These are phyloP conservation scores for Panellus pusillus DNA, from an alignment of 768 basidiomycete species.

Conservation along the genomic window DNA sequence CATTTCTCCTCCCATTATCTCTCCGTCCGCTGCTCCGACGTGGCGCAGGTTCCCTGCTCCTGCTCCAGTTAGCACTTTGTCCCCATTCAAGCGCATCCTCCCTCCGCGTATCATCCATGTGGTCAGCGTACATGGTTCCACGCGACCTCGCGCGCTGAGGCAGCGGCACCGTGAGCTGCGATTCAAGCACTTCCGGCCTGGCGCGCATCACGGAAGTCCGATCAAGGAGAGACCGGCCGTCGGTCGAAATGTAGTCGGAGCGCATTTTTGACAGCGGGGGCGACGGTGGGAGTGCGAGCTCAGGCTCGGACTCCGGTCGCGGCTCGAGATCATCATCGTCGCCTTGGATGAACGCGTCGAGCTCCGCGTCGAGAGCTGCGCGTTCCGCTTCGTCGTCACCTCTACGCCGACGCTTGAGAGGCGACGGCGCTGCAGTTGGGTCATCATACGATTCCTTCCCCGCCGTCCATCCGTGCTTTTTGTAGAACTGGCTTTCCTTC, in stretches of 20 bases:
- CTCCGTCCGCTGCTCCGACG: slow-evolving; percentile 14
- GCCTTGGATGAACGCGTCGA: slow-evolving; percentile 66
- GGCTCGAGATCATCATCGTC: slow-evolving; percentile 31
- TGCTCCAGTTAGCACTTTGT: slow-evolving; percentile 8
- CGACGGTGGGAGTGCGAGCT: slow-evolving; percentile 26
- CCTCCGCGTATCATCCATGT: slow-evolving; percentile 21
- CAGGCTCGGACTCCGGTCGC: slow-evolving; percentile 21
- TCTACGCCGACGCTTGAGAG: slow-evolving; percentile 37
- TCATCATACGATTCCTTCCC: slow-evolving; percentile 57
- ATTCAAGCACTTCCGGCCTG: slow-evolving; percentile 38
- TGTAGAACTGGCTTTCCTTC: slow-evolving; percentile 76
- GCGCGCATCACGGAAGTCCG: slow-evolving; percentile 51
- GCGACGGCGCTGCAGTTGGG: slow-evolving; percentile 22
- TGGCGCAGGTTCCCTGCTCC: slow-evolving; percentile 1
- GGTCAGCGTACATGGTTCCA: slow-evolving; percentile 24
- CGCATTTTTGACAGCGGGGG: slow-evolving; percentile 68
- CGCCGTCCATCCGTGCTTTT: slow-evolving; percentile 62
- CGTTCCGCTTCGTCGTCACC: slow-evolving; percentile 38
- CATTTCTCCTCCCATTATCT: slow-evolving; percentile 26
- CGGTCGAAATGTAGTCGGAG: slow-evolving; percentile 57
- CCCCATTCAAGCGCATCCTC: slow-evolving; percentile 16
- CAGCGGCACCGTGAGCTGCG: slow-evolving; percentile 46
- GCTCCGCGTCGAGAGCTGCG: slow-evolving; percentile 60
- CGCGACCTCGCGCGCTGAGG: slow-evolving; percentile 40
- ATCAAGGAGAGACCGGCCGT: slow-evolving; percentile 55